Evolutionary conservation across 2,329 filamentous ascomycete genomes (phyloP).

Genomic region (Aspergillus neotritici): DNA sequence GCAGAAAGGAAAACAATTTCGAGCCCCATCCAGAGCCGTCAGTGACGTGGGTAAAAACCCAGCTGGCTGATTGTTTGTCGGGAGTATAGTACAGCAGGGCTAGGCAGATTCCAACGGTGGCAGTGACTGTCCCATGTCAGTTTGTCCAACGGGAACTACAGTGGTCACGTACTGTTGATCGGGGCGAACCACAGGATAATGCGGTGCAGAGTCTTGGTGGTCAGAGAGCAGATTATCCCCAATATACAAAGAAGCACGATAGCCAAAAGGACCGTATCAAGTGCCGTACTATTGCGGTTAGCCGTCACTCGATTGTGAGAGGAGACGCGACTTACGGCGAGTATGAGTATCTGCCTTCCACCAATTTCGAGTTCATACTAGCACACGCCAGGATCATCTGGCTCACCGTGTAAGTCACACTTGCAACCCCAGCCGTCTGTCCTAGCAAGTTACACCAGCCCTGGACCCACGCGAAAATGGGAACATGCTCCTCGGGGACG

Average conservation of each 20-base stretch:
- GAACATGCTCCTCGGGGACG: conserved; percentile 55
- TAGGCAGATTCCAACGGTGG: conserved; percentile 56
- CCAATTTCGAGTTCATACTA: conserved; percentile 55
- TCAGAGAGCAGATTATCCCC: conserved; percentile 58
- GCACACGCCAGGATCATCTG: conserved; percentile 59
- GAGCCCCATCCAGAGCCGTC: conserved; percentile 60
- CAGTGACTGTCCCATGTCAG: conserved; percentile 41
- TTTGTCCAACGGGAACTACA: background rate
- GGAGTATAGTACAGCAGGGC: conserved; percentile 54
- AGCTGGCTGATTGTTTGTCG: conserved; percentile 53
- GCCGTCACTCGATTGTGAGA: background rate
- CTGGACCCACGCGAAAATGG: conserved; percentile 60
- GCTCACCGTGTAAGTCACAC: conserved; percentile 57
- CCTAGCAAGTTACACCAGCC: conserved; percentile 64
- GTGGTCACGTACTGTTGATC: conserved; percentile 50
- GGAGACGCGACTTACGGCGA: conserved; percentile 45
- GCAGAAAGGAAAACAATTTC: conserved; percentile 56
- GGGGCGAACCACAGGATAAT: conserved; percentile 62
- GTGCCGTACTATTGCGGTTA: conserved; percentile 44
- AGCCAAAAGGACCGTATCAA: conserved; percentile 55
- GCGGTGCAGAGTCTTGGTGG: conserved; percentile 54
- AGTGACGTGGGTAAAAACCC: conserved; percentile 57
- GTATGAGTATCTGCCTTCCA: conserved; percentile 49
- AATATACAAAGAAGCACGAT: conserved; percentile 52
- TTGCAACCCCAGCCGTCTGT: conserved; percentile 58